Percentiles rank a stretch among this genome's conserved stretches.
Conservation (phyloP, 495 filamentous ascomycete species). For the Xylaria telfairii region DNA sequence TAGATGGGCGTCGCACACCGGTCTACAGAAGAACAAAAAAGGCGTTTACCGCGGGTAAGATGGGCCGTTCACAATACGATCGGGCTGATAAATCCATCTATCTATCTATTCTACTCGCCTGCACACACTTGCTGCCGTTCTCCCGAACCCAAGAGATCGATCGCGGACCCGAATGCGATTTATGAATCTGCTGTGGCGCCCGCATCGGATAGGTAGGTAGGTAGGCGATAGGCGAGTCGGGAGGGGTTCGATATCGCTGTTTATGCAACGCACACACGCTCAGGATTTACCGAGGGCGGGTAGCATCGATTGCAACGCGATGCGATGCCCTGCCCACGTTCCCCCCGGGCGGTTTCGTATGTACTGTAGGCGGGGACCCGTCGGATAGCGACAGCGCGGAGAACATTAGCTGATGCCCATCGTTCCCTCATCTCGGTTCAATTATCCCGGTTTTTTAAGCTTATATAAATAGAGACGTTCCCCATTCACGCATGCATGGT, state of each 20-base stretch:
- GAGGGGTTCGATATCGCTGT: slow-evolving; percentile 13
- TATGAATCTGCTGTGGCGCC: background rate
- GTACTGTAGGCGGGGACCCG: background rate
- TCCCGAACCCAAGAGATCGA: background rate
- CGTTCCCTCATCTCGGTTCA: background rate
- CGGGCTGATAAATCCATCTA: no score
- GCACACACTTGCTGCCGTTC: background rate
- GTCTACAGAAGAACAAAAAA: background rate
- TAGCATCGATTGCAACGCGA: slow-evolving; percentile 11
- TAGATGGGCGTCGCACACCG: background rate
- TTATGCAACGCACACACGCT: slow-evolving; percentile 1
- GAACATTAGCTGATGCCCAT: slow-evolving; percentile 3
- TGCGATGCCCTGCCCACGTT: slow-evolving; percentile 21
- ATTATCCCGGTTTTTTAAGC: background rate
- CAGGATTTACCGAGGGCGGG: background rate
- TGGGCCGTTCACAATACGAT: no score
- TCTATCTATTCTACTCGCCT: no score
- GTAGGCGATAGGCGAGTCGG: no score
- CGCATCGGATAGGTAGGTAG: background rate
- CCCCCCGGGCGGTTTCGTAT: background rate
- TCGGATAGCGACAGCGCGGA: slow-evolving; percentile 24
- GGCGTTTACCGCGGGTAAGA: background rate
- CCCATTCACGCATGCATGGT: background rate
- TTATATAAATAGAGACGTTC: background rate
- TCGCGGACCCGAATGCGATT: background rate